Evolutionary conservation across 306 rosid species (phyloP), one percentile per base, ranked within the genome.

Genomic region (Rosa lucieae): DNA sequence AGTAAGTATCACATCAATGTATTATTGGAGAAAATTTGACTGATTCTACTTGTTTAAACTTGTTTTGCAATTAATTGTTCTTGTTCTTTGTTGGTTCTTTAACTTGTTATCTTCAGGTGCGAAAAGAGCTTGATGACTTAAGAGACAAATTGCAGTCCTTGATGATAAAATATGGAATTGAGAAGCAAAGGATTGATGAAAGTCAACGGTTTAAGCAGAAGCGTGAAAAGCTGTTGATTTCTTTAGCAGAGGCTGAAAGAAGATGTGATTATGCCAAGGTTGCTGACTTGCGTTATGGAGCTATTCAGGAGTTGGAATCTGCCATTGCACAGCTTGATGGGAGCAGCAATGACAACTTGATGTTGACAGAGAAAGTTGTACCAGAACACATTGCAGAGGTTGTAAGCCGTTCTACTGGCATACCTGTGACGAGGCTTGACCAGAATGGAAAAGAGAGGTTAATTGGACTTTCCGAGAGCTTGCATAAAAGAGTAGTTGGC

Each of bases 351-450:
- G 90, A 89, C 37, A 90, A 89, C 70, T 53, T 92, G 26, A 94
- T 94, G 92, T 73, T 94, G 77, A 92, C 98, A 0, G 97, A 91
- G 75, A 84, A 89, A 0, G 98, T 92, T 69, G 94, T 93, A 58
- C 97, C 98, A 0, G 98, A 94, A 3, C 97, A 94, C 35, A 84
- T 94, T 65, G 97, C 98, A 0, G 98, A 94, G 84, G 97, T 94
- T 18, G 98, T 94, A 47, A 88, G 98, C 81, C 94, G 98, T 7
- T 94, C 97, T 94, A 94, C 98, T 0, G 97, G 98, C 18, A 94
- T 92, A 48, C 98, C 97, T 0, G 92, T 94, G 59, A 94, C 98
- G 0, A 84, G 98, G 86, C 98, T 94, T 2, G 98, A 97, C 76
- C 97, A 92, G 71, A 89, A 90, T 61, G 98, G 92, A 0, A 94